phyloP scores from a whole-genome alignment of 2,329 filamentous ascomycete genomes.

The Talaromyces sp. region DNA sequence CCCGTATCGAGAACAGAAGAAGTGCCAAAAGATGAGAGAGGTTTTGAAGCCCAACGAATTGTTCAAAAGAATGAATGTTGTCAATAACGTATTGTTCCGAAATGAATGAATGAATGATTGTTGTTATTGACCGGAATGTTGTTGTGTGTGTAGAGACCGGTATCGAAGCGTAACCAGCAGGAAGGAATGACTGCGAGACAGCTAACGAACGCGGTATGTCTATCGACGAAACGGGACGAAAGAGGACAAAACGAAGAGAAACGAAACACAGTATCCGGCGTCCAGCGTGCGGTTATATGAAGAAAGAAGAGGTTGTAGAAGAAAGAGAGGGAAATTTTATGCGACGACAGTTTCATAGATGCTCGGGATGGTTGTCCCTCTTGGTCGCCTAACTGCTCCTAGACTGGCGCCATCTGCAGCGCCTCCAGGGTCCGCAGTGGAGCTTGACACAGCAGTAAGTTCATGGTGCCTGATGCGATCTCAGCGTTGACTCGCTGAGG shows the following conservation, averaged over 20 bases:
- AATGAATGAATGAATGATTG: slow-evolving; percentile 12
- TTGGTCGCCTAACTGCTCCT: slow-evolving; percentile 3
- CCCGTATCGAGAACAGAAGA: neutral
- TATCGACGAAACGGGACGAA: neutral
- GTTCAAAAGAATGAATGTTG: neutral
- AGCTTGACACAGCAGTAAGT: neutral
- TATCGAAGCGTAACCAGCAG: slow-evolving; percentile 5
- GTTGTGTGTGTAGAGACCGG: neutral
- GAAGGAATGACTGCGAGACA: slow-evolving; percentile 15
- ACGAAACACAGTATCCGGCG: slow-evolving; percentile 2
- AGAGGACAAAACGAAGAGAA: neutral
- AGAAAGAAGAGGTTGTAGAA: neutral
- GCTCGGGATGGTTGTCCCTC: neutral
- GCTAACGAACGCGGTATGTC: slow-evolving; percentile 3
- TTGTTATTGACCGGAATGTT: slow-evolving; percentile 15
- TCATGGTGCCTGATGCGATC: neutral
- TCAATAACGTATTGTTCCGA: neutral
- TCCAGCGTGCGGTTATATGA: slow-evolving; percentile 10
- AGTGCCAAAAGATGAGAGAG: neutral
- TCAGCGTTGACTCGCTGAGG: neutral
- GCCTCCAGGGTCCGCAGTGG: slow-evolving; percentile 2
- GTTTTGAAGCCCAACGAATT: neutral
- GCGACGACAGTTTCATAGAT: neutral
- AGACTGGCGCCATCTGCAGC: neutral
- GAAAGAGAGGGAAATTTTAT: neutral